Evolutionary conservation across 495 filamentous ascomycete genomes (phyloP).

Genomic region (Articulospora tetracladia): DNA sequence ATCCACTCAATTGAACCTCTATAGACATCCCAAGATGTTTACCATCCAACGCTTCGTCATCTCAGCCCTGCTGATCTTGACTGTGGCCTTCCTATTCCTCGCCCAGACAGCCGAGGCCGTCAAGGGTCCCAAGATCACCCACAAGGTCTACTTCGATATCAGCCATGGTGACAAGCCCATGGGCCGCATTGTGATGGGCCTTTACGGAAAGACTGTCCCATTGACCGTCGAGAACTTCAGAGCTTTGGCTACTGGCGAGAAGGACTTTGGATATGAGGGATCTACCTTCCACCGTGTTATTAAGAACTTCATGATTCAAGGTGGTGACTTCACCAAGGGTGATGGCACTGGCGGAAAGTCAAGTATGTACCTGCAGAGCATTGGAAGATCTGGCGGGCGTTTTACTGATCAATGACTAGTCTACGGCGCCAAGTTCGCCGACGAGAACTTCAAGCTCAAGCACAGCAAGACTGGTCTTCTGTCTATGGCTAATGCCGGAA

Average conservation of each 20-base stretch:
- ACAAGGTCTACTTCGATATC: conserved; percentile 97
- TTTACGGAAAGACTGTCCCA: conserved; percentile 98
- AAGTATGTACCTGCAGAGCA: conserved; percentile 40
- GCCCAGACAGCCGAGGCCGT: conserved; percentile 65
- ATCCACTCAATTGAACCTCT: conserved; percentile 18
- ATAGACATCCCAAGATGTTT: conserved; percentile 40
- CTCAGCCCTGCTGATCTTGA: conserved; percentile 70
- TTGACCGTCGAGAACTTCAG: conserved; percentile 98
- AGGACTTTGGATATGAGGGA: conserved; percentile 93
- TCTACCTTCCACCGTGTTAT: conserved; percentile 98
- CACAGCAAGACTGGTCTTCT: conserved; percentile 56
- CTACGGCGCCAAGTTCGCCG: conserved; percentile 90
- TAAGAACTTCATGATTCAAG: conserved; percentile 98
- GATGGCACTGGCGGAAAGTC: conserved; percentile 98
- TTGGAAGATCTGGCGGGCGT: background rate
- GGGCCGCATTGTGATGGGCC: conserved; percentile 85
- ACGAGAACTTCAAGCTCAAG: conserved; percentile 99
- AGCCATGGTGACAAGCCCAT: conserved; percentile 81
- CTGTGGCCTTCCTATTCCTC: conserved; percentile 67
- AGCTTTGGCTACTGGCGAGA: conserved; percentile 93
- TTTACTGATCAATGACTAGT: conserved; percentile 38
- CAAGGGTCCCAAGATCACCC: conserved; percentile 94
- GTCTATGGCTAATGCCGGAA: conserved; percentile 96
- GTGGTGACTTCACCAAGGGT: conserved; percentile 95
- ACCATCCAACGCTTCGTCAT: conserved; percentile 54